Percentiles rank a stretch among this genome's conserved stretches.
Conservation (phyloP, 768 basidiomycete species). For the Xerocomellus chrysenteron region DNA sequence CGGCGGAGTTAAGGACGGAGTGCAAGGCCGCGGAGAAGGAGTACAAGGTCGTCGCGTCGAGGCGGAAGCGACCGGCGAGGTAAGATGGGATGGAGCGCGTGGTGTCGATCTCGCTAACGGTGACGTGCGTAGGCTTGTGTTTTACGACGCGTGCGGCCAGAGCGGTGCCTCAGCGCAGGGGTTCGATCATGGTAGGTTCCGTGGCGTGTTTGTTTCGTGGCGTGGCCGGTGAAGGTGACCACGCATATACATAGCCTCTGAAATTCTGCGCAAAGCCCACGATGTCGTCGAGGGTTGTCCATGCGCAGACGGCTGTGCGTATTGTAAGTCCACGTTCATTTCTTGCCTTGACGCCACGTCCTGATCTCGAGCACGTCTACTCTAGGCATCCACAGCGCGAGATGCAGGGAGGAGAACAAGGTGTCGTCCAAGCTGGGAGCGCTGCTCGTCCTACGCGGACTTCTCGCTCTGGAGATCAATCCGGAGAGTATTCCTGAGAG, state of each 20-base stretch:
- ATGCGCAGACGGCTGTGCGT: slow-evolving; percentile 68
- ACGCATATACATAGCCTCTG: slow-evolving; percentile 46
- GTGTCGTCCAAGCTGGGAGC: slow-evolving; percentile 79
- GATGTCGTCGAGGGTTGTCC: slow-evolving; percentile 56
- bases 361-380: background rate
- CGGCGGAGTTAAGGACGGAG: slow-evolving; percentile 72
- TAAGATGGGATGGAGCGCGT: background rate
- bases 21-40: slow-evolving; percentile 82
- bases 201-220: background rate
- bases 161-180: slow-evolving; percentile 75
- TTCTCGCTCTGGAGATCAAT: slow-evolving; percentile 50
- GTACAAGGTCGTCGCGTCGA: slow-evolving; percentile 49
- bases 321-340: slow-evolving; percentile 47
- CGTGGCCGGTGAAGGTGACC: background rate
- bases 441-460: slow-evolving; percentile 55
- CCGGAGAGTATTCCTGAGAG: slow-evolving; percentile 37
- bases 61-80: slow-evolving; percentile 63
- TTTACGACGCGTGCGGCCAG: slow-evolving; percentile 72
- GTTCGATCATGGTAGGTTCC: slow-evolving; percentile 70
- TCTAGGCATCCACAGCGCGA: slow-evolving; percentile 63
- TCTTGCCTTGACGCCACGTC: background rate
- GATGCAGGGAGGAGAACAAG: slow-evolving; percentile 70
- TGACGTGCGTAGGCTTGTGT: slow-evolving; percentile 56
- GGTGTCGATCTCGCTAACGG: background rate
- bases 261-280: slow-evolving; percentile 59